Evolutionary conservation across 805 yeast species (phyloP).

Genomic region (Sugiyamaella mastotermitis): DNA sequence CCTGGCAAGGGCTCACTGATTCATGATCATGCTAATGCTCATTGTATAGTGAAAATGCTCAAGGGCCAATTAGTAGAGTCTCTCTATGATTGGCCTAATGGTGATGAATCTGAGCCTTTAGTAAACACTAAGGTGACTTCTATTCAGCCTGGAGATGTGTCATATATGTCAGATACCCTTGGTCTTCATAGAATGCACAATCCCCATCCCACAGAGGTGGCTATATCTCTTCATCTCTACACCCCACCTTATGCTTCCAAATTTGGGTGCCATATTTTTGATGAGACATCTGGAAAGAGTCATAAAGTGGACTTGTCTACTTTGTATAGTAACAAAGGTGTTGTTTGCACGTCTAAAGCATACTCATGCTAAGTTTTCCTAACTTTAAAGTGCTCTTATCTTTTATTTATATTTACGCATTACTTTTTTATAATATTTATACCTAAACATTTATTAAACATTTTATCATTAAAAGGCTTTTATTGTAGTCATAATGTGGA

Average conservation of each 20-base stretch:
- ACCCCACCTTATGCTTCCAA: conserved; percentile 71
- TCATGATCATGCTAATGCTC: conserved; percentile 74
- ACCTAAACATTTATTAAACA: too few species aligned
- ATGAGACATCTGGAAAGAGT: conserved; percentile 42
- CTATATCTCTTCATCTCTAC: conserved; percentile 64
- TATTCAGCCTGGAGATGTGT: conserved; percentile 38
- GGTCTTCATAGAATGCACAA: conserved; percentile 64
- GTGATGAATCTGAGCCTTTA: conserved; percentile 19
- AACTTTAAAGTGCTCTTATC: too few species aligned
- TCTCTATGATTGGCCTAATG: conserved; percentile 46
- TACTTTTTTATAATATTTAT: too few species aligned
- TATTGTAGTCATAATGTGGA: too few species aligned
- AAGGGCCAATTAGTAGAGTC: conserved; percentile 55
- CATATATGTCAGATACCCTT: conserved; percentile 58
- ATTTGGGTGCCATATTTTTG: conserved; percentile 39
- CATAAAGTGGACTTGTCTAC: conserved; percentile 54
- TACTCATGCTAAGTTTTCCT: too few species aligned
- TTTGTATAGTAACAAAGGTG: conserved; percentile 59
- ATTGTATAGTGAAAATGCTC: conserved; percentile 67
- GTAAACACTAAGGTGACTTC: conserved; percentile 26
- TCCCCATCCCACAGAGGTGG: conserved; percentile 35
- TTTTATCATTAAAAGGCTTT: too few species aligned
- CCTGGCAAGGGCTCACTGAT: conserved; percentile 59
- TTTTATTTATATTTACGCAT: too few species aligned
- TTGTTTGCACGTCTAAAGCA: conserved; percentile 9